phyloP scores from a whole-genome alignment of 1,284 basidiomycete genomes.

The Ganoderma sinense region DNA sequence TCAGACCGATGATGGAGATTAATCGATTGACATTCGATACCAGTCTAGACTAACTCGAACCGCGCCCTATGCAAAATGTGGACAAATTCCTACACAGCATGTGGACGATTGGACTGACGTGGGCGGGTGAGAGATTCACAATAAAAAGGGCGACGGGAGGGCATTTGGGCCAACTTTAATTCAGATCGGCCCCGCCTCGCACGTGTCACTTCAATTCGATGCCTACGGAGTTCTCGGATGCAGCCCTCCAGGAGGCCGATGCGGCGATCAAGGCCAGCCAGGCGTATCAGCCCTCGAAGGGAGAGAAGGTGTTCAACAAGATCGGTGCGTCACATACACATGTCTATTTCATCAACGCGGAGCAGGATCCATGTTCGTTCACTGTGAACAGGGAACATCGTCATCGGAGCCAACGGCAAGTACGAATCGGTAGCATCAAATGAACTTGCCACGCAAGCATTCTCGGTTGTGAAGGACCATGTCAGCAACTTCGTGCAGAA shows the following conservation, averaged over 20 bases:
- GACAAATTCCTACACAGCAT: neutral
- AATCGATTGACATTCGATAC: neutral
- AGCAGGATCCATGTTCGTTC: neutral
- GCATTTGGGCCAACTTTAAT: neutral
- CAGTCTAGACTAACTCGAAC: neutral
- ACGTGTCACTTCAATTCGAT: neutral
- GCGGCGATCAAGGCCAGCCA: constrained; percentile 7
- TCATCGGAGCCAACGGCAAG: neutral
- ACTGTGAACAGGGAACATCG: neutral
- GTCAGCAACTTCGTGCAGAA: constrained; percentile 16
- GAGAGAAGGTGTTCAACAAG: constrained; percentile 1
- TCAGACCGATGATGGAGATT: neutral
- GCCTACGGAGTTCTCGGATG: constrained; percentile 6
- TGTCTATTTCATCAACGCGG: neutral
- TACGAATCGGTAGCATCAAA: neutral
- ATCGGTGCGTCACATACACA: neutral
- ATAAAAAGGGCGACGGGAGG: neutral
- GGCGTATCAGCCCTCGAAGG: constrained; percentile 1
- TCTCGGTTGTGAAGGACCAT: constrained; percentile 9
- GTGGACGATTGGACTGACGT: neutral
- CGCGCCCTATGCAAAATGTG: neutral
- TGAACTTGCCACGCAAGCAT: constrained; percentile 2
- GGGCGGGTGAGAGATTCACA: neutral
- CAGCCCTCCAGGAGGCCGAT: constrained; percentile 6
- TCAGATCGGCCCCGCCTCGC: neutral